These are phyloP conservation scores for Eimeria zaria DNA, from an alignment of 169 alveolate species.

Conservation along the genomic window DNA sequence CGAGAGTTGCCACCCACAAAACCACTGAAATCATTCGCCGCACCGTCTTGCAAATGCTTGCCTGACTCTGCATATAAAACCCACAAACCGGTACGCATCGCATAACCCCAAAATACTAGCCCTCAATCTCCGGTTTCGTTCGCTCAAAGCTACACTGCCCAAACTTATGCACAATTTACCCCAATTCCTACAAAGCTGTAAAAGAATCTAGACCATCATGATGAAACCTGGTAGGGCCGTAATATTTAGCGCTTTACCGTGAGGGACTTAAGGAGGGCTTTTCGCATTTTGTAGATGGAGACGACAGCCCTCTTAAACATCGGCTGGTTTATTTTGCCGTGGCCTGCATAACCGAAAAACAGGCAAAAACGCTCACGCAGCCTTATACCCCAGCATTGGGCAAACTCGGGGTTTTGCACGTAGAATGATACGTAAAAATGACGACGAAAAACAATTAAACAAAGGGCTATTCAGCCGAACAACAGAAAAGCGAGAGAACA, in stretches of 20 bases:
- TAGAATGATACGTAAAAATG: background rate
- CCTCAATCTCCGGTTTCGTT: background rate
- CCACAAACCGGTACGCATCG: background rate
- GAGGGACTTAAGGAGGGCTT: slow-evolving; percentile 63
- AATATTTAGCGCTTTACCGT: background rate
- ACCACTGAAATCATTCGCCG: slow-evolving; percentile 69
- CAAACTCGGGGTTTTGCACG: background rate
- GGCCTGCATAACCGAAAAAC: slow-evolving; percentile 21
- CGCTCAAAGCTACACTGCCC: background rate
- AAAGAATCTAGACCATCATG: background rate
- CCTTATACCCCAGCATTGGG: background rate
- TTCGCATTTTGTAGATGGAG: slow-evolving; percentile 78
- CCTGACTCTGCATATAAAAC: slow-evolving; percentile 64
- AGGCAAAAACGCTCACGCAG: background rate
- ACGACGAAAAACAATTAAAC: background rate
- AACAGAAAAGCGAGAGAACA: background rate
- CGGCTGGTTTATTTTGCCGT: slow-evolving; percentile 75
- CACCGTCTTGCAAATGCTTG: slow-evolving; percentile 74
- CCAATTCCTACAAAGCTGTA: background rate
- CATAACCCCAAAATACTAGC: background rate
- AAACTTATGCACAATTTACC: background rate
- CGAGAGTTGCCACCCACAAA: slow-evolving; percentile 65
- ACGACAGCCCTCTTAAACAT: slow-evolving; percentile 80
- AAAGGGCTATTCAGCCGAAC: background rate
- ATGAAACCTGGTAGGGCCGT: background rate